Evolutionary conservation across 495 filamentous ascomycete genomes (phyloP), one percentile per base, ranked within the genome.

Genomic region (Trichoderma asperelloides): DNA sequence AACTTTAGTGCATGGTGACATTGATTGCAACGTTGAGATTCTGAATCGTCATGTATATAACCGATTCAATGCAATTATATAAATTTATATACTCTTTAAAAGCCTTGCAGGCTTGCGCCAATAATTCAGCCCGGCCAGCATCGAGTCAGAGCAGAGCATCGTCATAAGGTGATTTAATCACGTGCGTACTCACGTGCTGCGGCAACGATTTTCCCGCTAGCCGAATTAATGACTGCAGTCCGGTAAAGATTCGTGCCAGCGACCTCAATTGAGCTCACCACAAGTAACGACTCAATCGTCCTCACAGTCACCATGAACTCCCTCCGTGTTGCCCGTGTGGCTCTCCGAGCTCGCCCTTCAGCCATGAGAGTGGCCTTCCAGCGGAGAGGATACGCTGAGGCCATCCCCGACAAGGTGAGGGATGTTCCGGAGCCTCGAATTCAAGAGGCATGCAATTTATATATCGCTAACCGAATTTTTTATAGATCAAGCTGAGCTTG

Each of bases 401-500:
- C 93, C 70, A 91, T 93, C 71, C 81, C 89, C 73, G 93, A 96
- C 79, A 85, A 86, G 80, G 84, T 79, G 74, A 69, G 83, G 33
- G 40, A 25, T 39, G n/a, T 18, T 64, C n/a, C n/a, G 23, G 55
- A 60, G 13, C 11, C 27, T 60, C 23, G 23, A 16, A 30, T 60
- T 11, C n/a, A 12, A 27, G 33, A 30, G 16, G 11, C 23, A 1
- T 30, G 23, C 12, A 60, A 65, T 64, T 65, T 40, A 64, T 43
- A 43, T 21, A 40, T 43, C 33, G 62, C 69, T 70, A 71, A 68
- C 62, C 21, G 47, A 43, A 64, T 11, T 64, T 72, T 73, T 68
- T 72, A 85, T 89, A 97, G 88, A 96, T 99, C 86, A 92, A 95
- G 86, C 86, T 99, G 80, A 95, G 91, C 82, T 86, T 99, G 82